Conservation (phyloP, 169 alveolate genomes). For the Cystoisospora suis region DNA sequence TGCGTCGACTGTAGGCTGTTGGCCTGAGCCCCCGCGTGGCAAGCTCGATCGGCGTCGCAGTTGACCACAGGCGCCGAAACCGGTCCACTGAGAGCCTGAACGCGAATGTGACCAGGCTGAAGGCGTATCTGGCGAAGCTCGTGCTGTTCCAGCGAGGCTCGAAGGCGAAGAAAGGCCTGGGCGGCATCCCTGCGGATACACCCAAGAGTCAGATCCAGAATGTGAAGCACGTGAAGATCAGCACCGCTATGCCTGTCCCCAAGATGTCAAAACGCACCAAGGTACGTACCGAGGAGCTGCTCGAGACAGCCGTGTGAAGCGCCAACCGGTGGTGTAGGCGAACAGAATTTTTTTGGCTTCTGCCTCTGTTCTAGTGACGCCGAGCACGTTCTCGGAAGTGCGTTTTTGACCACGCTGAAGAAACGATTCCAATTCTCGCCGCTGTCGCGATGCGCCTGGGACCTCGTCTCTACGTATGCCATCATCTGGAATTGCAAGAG, state of each 20-base stretch:
- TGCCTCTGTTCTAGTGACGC: too few relatives aligned
- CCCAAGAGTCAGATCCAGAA: slow-evolving; percentile 69
- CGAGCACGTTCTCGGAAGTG: too few relatives aligned
- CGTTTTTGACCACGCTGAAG: too few relatives aligned
- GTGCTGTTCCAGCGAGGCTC: slow-evolving; percentile 93
- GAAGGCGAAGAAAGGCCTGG: slow-evolving; percentile 95
- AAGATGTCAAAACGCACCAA: slow-evolving; percentile 4
- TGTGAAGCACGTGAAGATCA: slow-evolving; percentile 21
- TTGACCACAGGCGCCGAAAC: slow-evolving; percentile 98
- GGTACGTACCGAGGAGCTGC: too few relatives aligned
- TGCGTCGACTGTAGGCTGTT: slow-evolving; percentile 75
- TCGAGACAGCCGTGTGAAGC: too few relatives aligned
- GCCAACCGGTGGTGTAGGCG: too few relatives aligned
- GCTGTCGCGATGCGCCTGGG: too few relatives aligned
- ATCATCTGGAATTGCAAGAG: too few relatives aligned
- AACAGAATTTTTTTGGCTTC: too few relatives aligned
- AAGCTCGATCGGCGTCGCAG: slow-evolving; percentile 96
- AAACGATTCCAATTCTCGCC: too few relatives aligned
- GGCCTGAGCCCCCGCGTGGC: slow-evolving; percentile 94
- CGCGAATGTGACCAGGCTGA: slow-evolving; percentile 94
- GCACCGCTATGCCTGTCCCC: slow-evolving; percentile 59
- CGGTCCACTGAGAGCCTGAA: slow-evolving; percentile 92
- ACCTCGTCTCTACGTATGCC: too few relatives aligned
- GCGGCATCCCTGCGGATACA: slow-evolving; percentile 68
- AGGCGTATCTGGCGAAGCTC: slow-evolving; percentile 93